Percentiles rank a stretch among this genome's conserved stretches.
Conservation (phyloP, 2,329 filamentous ascomycete genomes). For the Penicillium sp. region DNA sequence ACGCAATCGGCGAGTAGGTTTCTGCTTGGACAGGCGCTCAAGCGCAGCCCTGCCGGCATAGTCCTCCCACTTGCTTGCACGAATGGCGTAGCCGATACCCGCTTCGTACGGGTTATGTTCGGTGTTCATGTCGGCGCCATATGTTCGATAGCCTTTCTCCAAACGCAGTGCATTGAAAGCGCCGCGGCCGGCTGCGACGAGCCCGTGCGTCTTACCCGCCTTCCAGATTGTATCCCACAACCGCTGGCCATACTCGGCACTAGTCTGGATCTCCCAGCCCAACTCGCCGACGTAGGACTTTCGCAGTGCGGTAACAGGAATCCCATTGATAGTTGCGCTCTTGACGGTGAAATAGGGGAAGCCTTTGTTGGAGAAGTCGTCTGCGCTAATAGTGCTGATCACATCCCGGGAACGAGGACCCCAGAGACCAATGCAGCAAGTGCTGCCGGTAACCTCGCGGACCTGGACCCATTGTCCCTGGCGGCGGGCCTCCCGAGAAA, state of each 20-base stretch:
- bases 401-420: conserved; percentile 57
- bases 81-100: conserved; percentile 53
- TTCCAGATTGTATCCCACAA: conserved; percentile 60
- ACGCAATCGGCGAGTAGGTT: conserved; percentile 39
- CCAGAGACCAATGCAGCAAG: conserved; percentile 62
- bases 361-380: conserved; percentile 31
- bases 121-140: conserved; percentile 58
- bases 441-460: conserved; percentile 58
- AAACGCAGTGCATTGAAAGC: conserved; percentile 59
- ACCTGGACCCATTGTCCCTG: conserved; percentile 53
- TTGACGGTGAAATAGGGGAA: conserved; percentile 54
- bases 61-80: conserved; percentile 32
- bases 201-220: conserved; percentile 54
- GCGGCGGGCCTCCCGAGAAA: conserved; percentile 52
- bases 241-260: conserved; percentile 56
- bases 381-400: conserved; percentile 39
- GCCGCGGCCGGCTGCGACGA: conserved; percentile 57
- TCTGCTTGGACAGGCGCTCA: conserved; percentile 40
- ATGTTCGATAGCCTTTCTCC: conserved; percentile 59
- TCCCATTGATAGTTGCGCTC: conserved; percentile 50
- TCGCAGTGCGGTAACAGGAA: conserved; percentile 56
- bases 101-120: conserved; percentile 62
- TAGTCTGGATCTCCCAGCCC: conserved; percentile 63
- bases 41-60: conserved; percentile 56
- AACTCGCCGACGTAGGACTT: conserved; percentile 61